These are phyloP conservation scores for Centella asiatica DNA, from an alignment of 129 eudicot genomes.

Conservation along the genomic window DNA sequence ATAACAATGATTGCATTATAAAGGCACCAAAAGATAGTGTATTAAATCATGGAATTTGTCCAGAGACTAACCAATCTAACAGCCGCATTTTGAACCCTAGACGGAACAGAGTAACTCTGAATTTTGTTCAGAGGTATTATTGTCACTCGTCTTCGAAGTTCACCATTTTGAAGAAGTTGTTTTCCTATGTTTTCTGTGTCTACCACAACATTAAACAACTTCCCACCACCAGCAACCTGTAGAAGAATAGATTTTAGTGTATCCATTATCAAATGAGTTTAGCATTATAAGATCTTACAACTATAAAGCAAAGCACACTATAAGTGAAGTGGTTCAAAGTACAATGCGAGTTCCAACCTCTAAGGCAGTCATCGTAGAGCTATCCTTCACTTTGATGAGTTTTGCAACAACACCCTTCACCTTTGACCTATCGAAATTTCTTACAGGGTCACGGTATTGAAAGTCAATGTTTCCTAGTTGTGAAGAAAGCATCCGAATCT, in stretches of 20 bases:
- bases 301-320: not conserved
- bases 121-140: conserved; percentile 88
- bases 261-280: too few relatives aligned
- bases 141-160: conserved; percentile 86
- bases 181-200: conserved; percentile 90
- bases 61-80: conserved; percentile 47
- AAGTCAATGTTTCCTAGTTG: conserved; percentile 75
- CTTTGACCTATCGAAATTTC: conserved; percentile 77
- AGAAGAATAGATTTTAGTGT: conserved; percentile 11
- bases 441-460: conserved; percentile 68
- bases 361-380: conserved; percentile 73
- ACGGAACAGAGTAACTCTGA: conserved; percentile 49
- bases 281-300: conserved; percentile 1
- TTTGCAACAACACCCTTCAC: conserved; percentile 99
- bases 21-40: not conserved
- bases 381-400: conserved; percentile 92
- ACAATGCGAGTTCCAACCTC: conserved; percentile 49
- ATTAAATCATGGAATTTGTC: not conserved
- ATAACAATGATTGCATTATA: not conserved
- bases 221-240: conserved; percentile 98
- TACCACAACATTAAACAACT: conserved; percentile 77
- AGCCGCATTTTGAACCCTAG: conserved; percentile 64
- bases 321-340: not conserved
- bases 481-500: conserved; percentile 59
- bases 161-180: conserved; percentile 80